Base-by-base conservation (phyloP, 768 basidiomycete genomes). In the Auriscalpium vulgare region DNA sequence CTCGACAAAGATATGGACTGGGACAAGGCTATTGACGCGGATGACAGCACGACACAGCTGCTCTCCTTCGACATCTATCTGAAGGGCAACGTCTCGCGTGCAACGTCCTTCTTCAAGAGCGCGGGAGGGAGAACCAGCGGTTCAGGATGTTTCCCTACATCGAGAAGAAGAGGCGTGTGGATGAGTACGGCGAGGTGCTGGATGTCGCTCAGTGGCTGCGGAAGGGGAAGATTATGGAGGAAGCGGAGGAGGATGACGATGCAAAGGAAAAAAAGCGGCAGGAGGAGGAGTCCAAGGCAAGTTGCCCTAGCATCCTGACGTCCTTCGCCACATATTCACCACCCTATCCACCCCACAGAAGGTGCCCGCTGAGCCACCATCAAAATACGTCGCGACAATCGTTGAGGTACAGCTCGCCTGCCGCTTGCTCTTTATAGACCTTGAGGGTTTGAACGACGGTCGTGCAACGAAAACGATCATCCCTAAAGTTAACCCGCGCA, bases 81-180 rank as follows among this genome's bases (percentile, higher is more conserved):
- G 58, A 97, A 95, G 69, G 95, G 95, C n/a, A 93, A 95, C 59
- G 90, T 94, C 47, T 85, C 88, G 29, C 88, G 89, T 61, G 77
- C 87, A 23, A 88, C 84, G 1, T 85, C 87, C 2, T 94, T 93
- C 73, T 95, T 94, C 78, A 93, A 92, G 69, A 86, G 75, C 56
- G 74, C 82, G 9, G 83, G 13, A 76, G 78, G 10, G 85, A 88
- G 61, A 74, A 79, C 14, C 90, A 88, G 60, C 77, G 97, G 52
- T 98, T 90, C 69, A 79, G 95, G 60, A 97, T 97, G 94, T 98
- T 97, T 72, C 97, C 97, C 0, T 94, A 92, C 61, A 83, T 95
- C 34, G 95, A 98, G 72, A 87, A 91, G 71, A 91, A 88, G 66
- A 76, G 92, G 61, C 80, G 89, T 61, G 90, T 98, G 19, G 97